These are phyloP conservation scores for Aurantiochytrium sp. DNA, from an alignment of 108 stramenopile genomes.

Conservation along the genomic window DNA sequence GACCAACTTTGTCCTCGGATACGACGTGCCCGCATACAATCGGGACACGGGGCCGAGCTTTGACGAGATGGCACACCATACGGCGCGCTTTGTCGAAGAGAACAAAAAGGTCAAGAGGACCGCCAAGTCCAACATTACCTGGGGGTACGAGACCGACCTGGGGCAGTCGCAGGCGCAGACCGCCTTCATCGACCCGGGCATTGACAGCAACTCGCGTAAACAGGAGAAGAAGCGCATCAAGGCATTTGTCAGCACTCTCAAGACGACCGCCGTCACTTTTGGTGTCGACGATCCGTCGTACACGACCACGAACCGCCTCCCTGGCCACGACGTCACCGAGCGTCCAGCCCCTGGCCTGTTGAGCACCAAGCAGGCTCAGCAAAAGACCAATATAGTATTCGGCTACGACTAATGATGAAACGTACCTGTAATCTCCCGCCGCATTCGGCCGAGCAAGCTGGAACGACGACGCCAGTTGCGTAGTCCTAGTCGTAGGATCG, in stretches of 20 bases:
- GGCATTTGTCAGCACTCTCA: background rate
- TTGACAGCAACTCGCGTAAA: background rate
- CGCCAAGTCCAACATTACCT: background rate
- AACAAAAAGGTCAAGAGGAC: background rate
- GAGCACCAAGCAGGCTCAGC: conserved; percentile 11
- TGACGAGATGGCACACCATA: conserved; percentile 1
- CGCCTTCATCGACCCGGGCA: background rate
- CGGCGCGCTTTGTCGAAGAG: background rate
- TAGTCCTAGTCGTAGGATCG: too few relatives aligned
- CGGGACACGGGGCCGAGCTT: background rate
- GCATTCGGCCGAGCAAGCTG: too few relatives aligned
- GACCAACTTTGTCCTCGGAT: background rate
- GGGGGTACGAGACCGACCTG: background rate
- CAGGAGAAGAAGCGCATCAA: background rate
- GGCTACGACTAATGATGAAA: background rate
- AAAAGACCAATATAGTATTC: background rate
- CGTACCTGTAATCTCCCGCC: too few relatives aligned
- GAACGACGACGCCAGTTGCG: too few relatives aligned
- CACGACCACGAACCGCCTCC: background rate
- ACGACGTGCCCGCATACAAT: background rate
- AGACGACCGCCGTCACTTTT: background rate
- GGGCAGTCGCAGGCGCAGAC: background rate
- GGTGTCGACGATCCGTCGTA: background rate
- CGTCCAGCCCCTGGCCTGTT: background rate
- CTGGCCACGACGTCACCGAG: background rate